Evolutionary conservation across 768 basidiomycete species (phyloP), one percentile per base, ranked within the genome.

Genomic region (Rhodotorula diobovata): DNA sequence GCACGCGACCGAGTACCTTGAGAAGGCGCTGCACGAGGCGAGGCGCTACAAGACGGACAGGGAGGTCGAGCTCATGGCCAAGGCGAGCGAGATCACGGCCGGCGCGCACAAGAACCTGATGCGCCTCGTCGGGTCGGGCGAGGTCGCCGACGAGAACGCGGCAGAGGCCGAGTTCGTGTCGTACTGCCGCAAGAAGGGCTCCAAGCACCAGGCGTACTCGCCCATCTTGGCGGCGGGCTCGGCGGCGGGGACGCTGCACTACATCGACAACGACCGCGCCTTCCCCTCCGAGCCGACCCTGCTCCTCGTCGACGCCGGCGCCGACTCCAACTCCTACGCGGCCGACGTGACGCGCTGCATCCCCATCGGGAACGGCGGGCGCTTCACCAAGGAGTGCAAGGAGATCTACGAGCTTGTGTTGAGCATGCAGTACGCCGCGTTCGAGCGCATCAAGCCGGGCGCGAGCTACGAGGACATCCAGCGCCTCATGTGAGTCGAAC

Each of bases 101-200:
- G 84, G 88, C 6, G 95, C 95, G 10, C 95, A 97, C 74, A 91
- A 93, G 80, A 85, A 87, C 14, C 87, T 97, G 61, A 98, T 97
- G 95, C 43, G 79, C 81, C 73, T 81, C 81, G 46, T 85, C 79
- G 25, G 80, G 83, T 43, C 78, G 77, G 96, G 94, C 90, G 82
- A 91, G 56, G 90, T 97, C 25, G 87, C 90, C 81, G 90, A 89
- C 76, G 95, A 98, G 80, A 89, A 87, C 0, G 94, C 96, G 79
- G 95, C 93, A 0, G 94, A 95, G 79, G 95, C 93, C 0, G 84
- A 94, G 15, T 98, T 97, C 73, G 90, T 92, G 0, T 91, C 93
- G 5, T 88, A 88, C 2, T 96, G 93, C 81, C 83, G 92, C 61
- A 83, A 91, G 67, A 88, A 91, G 81, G 93, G 93, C 28, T 84